Evolutionary conservation across 2,329 filamentous ascomycete genomes (phyloP), one percentile per base, ranked within the genome.

Genomic region (Aspergillus sp.): DNA sequence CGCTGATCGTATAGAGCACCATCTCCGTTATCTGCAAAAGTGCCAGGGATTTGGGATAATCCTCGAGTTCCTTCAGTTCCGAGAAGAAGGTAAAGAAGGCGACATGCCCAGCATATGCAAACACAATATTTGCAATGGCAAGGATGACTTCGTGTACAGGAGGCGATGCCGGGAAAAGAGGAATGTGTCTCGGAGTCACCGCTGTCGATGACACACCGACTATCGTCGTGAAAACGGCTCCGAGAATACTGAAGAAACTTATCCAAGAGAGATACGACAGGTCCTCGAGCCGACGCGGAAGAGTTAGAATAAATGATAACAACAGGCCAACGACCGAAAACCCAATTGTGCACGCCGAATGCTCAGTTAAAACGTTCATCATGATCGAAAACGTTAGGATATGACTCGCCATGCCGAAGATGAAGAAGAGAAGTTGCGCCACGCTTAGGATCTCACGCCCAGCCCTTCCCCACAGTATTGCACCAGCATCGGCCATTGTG

Each of bases 321-420:
- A 74, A 58, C 42, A 81, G 52, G 0, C 78, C 80, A 3, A 79
- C 65, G 12, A 79, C 65, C 4, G 73, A 76, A 67, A 78, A 84
- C 1, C 78, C 65, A 41, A 84, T 77, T 5, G 78, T 80, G 63
- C 81, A 85, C 1, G 73, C 71, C 0, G 70, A 75, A 49, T 82
- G 74, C 2, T 77, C 65, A 4, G 79, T 79, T 41, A 86, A 68
- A 48, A 74, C 78, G 52, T 80, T 79, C 62, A 85, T 76, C 59
- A 82, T 82, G 56, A 85, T 81, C 27, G 76, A 76, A 51, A 83
- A 84, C 0, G 81, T 83, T 48, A 86, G 67, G 47, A 83, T 72
- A 64, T 87, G 84, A 10, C 81, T 83, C 30, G 75, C 81, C 62
- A 83, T 79, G 49, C 83, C 76, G 66, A 86, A 83, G 48, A 82